Evolutionary conservation across 1,139 yeast species (phyloP).

Genomic region (Suhomyces taliae): DNA sequence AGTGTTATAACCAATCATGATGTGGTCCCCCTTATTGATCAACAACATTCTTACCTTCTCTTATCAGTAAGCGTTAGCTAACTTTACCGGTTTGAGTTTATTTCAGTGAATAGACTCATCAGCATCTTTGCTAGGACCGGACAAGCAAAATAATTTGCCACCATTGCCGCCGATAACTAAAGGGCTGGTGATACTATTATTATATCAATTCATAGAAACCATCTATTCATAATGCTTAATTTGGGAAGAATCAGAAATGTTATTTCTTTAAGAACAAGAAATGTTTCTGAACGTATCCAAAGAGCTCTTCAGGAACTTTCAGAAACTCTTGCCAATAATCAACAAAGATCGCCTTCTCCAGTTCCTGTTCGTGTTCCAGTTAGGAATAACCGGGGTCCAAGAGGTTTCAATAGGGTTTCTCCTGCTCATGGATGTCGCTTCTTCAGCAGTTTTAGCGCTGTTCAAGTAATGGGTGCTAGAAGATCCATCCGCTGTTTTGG

Average conservation of each 20-base stretch:
- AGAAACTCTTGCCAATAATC: constrained; percentile 22
- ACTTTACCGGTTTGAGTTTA: too few relatives aligned
- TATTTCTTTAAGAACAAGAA: constrained; percentile 24
- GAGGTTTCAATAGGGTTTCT: constrained; percentile 1
- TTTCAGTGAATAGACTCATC: too few relatives aligned
- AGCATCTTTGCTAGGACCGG: too few relatives aligned
- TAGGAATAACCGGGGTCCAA: constrained; percentile 2
- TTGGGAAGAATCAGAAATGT: constrained; percentile 15
- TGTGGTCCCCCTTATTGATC: neutral
- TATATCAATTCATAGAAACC: neutral
- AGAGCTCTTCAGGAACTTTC: constrained; percentile 34
- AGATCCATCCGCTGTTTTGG: constrained; percentile 8
- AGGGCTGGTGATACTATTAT: neutral
- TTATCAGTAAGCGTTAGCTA: too few relatives aligned
- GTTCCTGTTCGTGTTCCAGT: constrained; percentile 23
- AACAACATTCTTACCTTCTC: neutral
- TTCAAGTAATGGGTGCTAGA: neutral
- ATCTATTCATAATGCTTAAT: neutral
- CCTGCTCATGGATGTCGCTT: neutral
- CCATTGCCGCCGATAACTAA: too few relatives aligned
- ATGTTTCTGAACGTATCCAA: constrained; percentile 28
- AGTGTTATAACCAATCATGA: neutral
- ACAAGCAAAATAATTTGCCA: too few relatives aligned
- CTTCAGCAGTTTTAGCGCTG: constrained; percentile 2
- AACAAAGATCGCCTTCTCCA: constrained; percentile 21